A percentile compares a stretch with the other conserved stretches of the same genome.
phyloP scores from a whole-genome alignment of 768 basidiomycete species.

The Boletus tomentosulus region DNA sequence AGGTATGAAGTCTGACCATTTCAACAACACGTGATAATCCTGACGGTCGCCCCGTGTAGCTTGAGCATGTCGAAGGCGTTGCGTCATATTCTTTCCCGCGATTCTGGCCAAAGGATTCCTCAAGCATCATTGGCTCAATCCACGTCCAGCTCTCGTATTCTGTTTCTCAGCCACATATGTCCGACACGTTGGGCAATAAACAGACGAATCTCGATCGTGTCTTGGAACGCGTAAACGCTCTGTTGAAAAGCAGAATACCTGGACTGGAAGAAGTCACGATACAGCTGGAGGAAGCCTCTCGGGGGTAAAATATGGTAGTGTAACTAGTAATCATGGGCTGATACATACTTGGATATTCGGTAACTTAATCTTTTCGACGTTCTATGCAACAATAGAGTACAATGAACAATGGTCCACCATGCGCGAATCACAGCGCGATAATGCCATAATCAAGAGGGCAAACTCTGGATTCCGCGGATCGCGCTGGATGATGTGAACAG shows the following conservation, averaged over 20 bases:
- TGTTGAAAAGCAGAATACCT: constrained; percentile 67
- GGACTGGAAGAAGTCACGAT: constrained; percentile 89
- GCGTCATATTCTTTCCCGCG: constrained; percentile 75
- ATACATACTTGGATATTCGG: constrained; percentile 12
- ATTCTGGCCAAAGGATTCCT: constrained; percentile 96
- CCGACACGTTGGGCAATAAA: constrained; percentile 36
- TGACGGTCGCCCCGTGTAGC: constrained; percentile 37
- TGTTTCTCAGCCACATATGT: constrained; percentile 44
- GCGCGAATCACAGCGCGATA: too few species aligned
- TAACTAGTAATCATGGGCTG: constrained; percentile 4
- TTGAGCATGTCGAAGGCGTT: constrained; percentile 72
- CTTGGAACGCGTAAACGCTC: constrained; percentile 67
- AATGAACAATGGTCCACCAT: too few species aligned
- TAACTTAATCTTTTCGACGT: constrained; percentile 9
- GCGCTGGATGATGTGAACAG: neutral
- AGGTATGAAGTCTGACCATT: constrained; percentile 41
- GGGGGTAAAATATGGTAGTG: constrained; percentile 1
- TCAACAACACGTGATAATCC: neutral
- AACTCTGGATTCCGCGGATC: too few species aligned
- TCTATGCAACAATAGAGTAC: too few species aligned
- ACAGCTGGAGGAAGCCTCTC: constrained; percentile 58
- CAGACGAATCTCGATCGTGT: constrained; percentile 50
- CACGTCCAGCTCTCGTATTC: constrained; percentile 81
- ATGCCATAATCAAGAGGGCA: too few species aligned
- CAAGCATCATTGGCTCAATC: constrained; percentile 83